Evolutionary conservation across 768 basidiomycete genomes (phyloP).

Genomic region (Suillus bovinus): DNA sequence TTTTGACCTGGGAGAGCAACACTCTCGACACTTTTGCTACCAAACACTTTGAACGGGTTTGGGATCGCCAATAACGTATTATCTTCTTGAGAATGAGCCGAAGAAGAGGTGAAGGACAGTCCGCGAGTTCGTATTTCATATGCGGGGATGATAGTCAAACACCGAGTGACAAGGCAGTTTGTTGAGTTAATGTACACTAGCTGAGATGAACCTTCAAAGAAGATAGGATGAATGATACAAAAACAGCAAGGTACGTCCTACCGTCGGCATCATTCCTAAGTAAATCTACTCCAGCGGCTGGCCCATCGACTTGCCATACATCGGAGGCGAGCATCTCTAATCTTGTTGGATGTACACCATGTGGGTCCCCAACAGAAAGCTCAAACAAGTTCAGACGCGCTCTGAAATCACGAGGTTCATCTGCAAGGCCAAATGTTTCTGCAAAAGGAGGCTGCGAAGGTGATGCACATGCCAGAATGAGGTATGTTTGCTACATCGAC

Average conservation of each 20-base stretch:
- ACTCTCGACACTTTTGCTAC: conserved; percentile 50
- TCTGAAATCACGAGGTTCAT: conserved; percentile 8
- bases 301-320: conserved; percentile 56
- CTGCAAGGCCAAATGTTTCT: conserved; percentile 22
- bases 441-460: conserved; percentile 28
- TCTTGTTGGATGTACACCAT: conserved; percentile 19
- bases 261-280: conserved; percentile 46
- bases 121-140: conserved; percentile 17
- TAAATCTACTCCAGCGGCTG: conserved; percentile 45
- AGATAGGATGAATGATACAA: conserved; percentile 13
- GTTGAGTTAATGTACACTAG: conserved; percentile 41
- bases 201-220: conserved; percentile 22
- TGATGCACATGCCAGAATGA: conserved; percentile 50
- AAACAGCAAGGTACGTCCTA: conserved; percentile 27
- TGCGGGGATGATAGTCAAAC: conserved; percentile 35
- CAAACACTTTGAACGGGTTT: conserved; percentile 62
- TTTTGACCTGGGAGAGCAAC: conserved; percentile 24
- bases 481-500: conserved; percentile 16
- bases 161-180: conserved; percentile 46
- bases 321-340: conserved; percentile 45
- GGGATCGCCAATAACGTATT: conserved; percentile 46
- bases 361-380: conserved; percentile 24
- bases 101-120: conserved; percentile 20
- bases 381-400: conserved; percentile 27
- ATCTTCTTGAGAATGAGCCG: conserved; percentile 25